Conservation (phyloP, 2,329 filamentous ascomycete species). For the Exophiala sp. region DNA sequence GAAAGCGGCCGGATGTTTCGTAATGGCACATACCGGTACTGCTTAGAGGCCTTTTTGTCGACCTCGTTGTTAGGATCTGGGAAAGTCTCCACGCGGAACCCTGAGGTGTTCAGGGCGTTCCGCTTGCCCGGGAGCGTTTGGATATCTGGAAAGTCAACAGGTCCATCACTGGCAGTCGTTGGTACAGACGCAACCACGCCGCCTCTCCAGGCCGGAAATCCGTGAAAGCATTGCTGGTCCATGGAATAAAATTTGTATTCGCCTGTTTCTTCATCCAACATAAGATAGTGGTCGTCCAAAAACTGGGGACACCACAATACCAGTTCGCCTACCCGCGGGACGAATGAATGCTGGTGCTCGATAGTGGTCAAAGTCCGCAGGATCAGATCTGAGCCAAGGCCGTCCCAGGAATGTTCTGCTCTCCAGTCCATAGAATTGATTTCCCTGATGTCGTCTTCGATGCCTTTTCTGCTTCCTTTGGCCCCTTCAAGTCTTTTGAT, state of each 20-base stretch:
- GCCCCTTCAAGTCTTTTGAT: conserved; percentile 44
- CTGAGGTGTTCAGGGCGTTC: conserved; percentile 45
- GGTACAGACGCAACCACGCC: conserved; percentile 52
- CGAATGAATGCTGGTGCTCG: conserved; percentile 43
- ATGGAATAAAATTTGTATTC: conserved; percentile 35
- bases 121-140: conserved; percentile 37
- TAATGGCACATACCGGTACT: conserved; percentile 51
- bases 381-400: conserved; percentile 35
- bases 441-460: conserved; percentile 47
- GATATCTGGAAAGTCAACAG: conserved; percentile 44
- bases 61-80: conserved; percentile 44
- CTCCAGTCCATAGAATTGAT: conserved; percentile 52
- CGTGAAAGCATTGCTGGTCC: conserved; percentile 32
- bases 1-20: conserved; percentile 51
- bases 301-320: conserved; percentile 47
- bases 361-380: conserved; percentile 40
- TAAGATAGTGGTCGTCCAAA: conserved; percentile 33
- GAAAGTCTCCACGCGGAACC: conserved; percentile 54
- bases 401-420: conserved; percentile 36
- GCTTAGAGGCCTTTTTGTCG: conserved; percentile 49
- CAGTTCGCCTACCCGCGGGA: conserved; percentile 52
- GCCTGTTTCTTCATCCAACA: conserved; percentile 32
- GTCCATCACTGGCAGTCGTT: conserved; percentile 24
- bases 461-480: conserved; percentile 26
- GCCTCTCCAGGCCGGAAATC: conserved; percentile 49